Percentiles rank a stretch among this genome's conserved stretches.
Evolutionary conservation across 2,329 filamentous ascomycete species (phyloP).

Genomic region (Tolypocladium album): DNA sequence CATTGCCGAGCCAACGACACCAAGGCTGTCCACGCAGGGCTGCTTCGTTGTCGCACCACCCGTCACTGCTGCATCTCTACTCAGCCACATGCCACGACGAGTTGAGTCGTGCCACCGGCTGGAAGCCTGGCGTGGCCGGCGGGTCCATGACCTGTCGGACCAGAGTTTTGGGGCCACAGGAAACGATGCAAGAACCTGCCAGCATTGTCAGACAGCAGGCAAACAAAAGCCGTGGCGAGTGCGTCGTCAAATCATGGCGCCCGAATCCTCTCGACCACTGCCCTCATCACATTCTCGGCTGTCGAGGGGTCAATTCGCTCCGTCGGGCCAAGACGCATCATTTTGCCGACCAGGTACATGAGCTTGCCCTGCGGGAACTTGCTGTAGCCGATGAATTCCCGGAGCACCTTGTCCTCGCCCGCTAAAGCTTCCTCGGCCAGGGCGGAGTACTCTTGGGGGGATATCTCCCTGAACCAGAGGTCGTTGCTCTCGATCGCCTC

Average conservation of each 20-base stretch:
- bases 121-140: neutral
- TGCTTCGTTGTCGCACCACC: no score
- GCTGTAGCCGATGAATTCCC: constrained; percentile 31
- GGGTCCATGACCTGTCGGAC: neutral
- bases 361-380: constrained; percentile 46
- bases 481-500: constrained; percentile 33
- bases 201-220: neutral
- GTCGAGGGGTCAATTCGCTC: constrained; percentile 43
- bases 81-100: neutral
- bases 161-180: neutral
- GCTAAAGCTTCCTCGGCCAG: constrained; percentile 33
- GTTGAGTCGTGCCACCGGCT: neutral
- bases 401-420: constrained; percentile 35
- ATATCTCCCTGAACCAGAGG: constrained; percentile 45
- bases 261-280: constrained; percentile 13
- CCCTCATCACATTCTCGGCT: constrained; percentile 36
- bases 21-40: no score
- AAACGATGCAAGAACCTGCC: no score
- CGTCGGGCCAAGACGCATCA: constrained; percentile 42
- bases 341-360: constrained; percentile 49
- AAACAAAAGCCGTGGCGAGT: neutral
- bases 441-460: constrained; percentile 32
- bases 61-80: no score
- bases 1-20: no score
- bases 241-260: neutral